phyloP scores from a whole-genome alignment of 2,329 filamentous ascomycete genomes.

The Achaetomium macrosporum region DNA sequence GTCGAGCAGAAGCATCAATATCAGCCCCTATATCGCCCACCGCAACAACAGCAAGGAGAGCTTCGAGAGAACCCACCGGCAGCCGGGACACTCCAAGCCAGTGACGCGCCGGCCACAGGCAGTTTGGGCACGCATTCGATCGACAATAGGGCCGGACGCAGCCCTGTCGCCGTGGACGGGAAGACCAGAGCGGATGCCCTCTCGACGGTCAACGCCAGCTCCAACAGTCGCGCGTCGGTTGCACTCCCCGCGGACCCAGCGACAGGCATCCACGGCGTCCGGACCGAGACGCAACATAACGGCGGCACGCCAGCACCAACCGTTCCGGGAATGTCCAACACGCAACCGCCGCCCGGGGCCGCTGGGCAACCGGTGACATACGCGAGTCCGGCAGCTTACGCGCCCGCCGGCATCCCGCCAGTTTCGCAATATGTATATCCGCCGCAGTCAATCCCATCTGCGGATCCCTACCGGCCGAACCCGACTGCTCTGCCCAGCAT shows the following conservation, averaged over 20 bases:
- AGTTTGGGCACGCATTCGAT: conserved; percentile 7
- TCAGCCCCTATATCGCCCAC: conserved; percentile 14
- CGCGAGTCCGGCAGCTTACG: conserved; percentile 22
- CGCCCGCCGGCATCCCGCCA: conserved; percentile 19
- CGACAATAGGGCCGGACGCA: conserved; percentile 10
- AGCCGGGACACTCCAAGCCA: conserved; percentile 3
- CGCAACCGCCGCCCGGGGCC: conserved; percentile 22
- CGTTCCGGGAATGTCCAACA: conserved; percentile 24
- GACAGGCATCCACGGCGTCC: conserved; percentile 7
- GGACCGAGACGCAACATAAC: conserved; percentile 23
- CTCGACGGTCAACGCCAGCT: conserved; percentile 12
- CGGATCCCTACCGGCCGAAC: conserved; percentile 34
- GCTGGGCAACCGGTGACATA: conserved; percentile 24
- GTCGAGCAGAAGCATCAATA: conserved; percentile 15
- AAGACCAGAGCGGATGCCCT: conserved; percentile 14
- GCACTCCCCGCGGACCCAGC: conserved; percentile 8
- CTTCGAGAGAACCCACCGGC: conserved; percentile 2
- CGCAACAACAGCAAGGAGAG: conserved; percentile 17
- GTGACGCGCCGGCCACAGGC: conserved; percentile 8
- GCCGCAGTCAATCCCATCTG: conserved; percentile 21
- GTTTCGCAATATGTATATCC: conserved; percentile 20
- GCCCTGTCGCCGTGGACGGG: conserved; percentile 14
- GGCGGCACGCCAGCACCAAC: conserved; percentile 19
- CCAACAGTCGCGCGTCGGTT: conserved; percentile 15
- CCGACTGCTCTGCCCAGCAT: conserved; percentile 39